Conservation (phyloP, 805 yeast species). For the Kodamaea lidongshanica region DNA sequence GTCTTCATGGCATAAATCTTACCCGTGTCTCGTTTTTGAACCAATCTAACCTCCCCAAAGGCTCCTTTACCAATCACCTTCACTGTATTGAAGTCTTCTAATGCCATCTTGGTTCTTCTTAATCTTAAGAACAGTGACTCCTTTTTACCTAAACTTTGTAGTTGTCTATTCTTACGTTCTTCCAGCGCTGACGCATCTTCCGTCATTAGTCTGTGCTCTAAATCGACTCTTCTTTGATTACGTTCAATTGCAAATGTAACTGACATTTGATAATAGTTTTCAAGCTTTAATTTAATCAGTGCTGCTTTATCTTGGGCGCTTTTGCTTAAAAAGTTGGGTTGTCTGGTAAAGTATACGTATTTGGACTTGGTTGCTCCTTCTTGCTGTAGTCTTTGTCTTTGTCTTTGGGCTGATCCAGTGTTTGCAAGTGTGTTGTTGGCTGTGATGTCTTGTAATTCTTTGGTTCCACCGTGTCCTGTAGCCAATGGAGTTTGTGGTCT, state of each 20-base stretch:
- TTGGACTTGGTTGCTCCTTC: constrained; percentile 27
- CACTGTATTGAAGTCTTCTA: constrained; percentile 83
- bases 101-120: constrained; percentile 73
- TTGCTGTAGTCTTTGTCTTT: constrained; percentile 8
- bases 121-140: constrained; percentile 82
- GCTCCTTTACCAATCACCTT: constrained; percentile 95
- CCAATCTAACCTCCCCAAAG: constrained; percentile 93
- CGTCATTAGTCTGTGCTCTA: constrained; percentile 63
- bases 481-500: neutral
- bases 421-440: constrained; percentile 11
- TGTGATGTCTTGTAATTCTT: constrained; percentile 8
- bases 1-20: constrained; percentile 95
- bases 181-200: constrained; percentile 67
- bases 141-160: constrained; percentile 76
- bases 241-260: constrained; percentile 92
- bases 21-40: constrained; percentile 88
- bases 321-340: constrained; percentile 72
- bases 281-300: constrained; percentile 73
- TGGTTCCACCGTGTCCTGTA: neutral
- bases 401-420: constrained; percentile 6
- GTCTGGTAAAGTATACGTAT: constrained; percentile 71
- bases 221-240: constrained; percentile 82
- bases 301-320: constrained; percentile 77
- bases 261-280: constrained; percentile 78
- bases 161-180: constrained; percentile 78